Conservation (phyloP, 441 rosid species). For the Pelargonium citronellum region DNA sequence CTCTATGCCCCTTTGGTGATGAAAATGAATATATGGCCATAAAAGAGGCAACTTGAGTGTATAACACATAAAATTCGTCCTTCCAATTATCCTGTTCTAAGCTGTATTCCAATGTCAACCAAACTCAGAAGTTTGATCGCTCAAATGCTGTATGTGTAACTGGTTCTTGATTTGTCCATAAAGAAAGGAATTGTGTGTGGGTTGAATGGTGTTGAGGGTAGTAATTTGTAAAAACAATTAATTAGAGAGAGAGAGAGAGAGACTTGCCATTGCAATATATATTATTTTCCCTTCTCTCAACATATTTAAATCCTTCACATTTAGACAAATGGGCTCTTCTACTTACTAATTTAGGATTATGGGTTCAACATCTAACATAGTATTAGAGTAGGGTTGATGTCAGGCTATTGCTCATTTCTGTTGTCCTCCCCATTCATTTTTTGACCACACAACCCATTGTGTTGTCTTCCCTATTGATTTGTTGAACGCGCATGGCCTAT, state of each 20-base stretch:
- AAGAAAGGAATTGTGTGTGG: background rate
- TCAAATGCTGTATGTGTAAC: background rate
- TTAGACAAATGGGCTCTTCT: background rate
- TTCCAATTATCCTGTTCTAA: background rate
- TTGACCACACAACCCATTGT: too few species aligned
- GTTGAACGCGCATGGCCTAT: too few species aligned
- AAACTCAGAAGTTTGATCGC: background rate
- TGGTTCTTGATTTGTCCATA: background rate
- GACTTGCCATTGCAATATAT: too few species aligned
- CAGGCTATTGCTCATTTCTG: too few species aligned
- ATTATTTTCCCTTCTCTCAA: too few species aligned
- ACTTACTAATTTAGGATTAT: background rate
- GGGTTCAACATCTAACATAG: background rate
- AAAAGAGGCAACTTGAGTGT: background rate
- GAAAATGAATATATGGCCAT: background rate
- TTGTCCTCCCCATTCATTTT: too few species aligned
- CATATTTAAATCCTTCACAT: too few species aligned
- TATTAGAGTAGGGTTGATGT: too few species aligned
- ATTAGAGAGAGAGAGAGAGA: background rate
- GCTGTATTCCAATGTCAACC: background rate
- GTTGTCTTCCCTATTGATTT: too few species aligned
- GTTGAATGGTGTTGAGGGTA: background rate
- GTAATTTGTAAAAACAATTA: background rate
- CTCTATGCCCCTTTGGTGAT: background rate
- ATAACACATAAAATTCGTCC: background rate